A percentile compares a stretch with the other conserved stretches of the same genome.
These are phyloP conservation scores for Fraxinus americana DNA, from an alignment of 257 asterid species.

Conservation along the genomic window DNA sequence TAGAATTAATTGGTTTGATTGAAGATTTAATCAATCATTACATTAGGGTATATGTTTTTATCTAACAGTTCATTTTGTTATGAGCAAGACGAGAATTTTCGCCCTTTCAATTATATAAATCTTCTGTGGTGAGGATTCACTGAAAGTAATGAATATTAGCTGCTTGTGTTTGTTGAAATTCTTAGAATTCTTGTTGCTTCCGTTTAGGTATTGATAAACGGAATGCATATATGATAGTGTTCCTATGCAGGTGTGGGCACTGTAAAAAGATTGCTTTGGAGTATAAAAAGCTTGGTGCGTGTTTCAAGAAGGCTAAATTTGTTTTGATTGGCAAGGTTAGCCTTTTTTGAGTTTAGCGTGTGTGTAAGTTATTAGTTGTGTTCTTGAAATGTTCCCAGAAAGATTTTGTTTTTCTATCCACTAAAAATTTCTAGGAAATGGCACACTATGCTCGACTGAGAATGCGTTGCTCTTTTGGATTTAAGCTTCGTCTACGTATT, in stretches of 20 bases:
- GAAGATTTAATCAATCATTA: no score
- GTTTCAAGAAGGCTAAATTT: slow-evolving; percentile 92
- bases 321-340: no score
- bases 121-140: background rate
- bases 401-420: no score
- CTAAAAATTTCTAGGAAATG: background rate
- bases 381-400: no score
- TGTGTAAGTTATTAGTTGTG: no score
- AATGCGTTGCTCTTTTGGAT: background rate
- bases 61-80: background rate
- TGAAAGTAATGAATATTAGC: background rate
- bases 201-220: background rate
- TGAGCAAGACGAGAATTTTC: background rate
- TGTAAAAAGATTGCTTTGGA: slow-evolving; percentile 96
- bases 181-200: background rate
- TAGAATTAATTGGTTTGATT: no score
- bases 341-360: background rate
- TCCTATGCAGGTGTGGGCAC: slow-evolving; percentile 84
- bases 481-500: background rate
- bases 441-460: background rate
- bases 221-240: background rate
- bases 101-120: background rate
- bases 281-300: slow-evolving; percentile 85
- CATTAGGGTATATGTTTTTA: no score
- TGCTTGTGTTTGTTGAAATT: background rate